phyloP scores from a whole-genome alignment of 495 filamentous ascomycete species.

The Penicillium tannophilum region DNA sequence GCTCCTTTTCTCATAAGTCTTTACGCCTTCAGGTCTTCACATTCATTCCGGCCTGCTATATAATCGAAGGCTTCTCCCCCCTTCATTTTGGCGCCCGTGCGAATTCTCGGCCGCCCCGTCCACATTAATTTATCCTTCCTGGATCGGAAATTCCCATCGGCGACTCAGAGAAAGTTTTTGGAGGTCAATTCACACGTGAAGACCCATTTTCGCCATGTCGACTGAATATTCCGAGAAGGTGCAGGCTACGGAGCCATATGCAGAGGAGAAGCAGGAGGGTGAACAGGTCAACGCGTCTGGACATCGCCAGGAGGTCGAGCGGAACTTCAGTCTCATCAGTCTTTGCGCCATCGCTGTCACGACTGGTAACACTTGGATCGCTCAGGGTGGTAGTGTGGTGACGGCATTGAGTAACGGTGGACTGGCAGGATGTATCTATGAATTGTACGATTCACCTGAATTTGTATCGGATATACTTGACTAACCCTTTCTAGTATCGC shows the following conservation, averaged over 20 bases:
- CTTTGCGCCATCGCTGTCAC: slow-evolving; percentile 58
- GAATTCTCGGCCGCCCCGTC: not conserved
- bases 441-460: slow-evolving; percentile 37
- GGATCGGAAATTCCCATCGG: not conserved
- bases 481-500: slow-evolving; percentile 39
- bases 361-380: slow-evolving; percentile 63
- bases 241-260: slow-evolving; percentile 20
- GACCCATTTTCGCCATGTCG: slow-evolving; percentile 15
- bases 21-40: not conserved
- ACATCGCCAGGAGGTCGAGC: slow-evolving; percentile 60
- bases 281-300: slow-evolving; percentile 56
- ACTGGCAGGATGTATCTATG: slow-evolving; percentile 54
- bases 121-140: not conserved
- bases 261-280: slow-evolving; percentile 26
- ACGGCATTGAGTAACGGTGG: slow-evolving; percentile 51
- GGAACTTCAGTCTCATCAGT: slow-evolving; percentile 60
- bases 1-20: slow-evolving; percentile 8
- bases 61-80: not conserved
- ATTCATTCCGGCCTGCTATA: slow-evolving; percentile 4
- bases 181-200: no score
- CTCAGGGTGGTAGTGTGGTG: slow-evolving; percentile 55
- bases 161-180: slow-evolving; percentile 1
- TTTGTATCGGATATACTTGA: not conserved
- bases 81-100: not conserved
- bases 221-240: slow-evolving; percentile 21